phyloP scores from a whole-genome alignment of 1,284 basidiomycete species.

The Mrakiaceae sp. region DNA sequence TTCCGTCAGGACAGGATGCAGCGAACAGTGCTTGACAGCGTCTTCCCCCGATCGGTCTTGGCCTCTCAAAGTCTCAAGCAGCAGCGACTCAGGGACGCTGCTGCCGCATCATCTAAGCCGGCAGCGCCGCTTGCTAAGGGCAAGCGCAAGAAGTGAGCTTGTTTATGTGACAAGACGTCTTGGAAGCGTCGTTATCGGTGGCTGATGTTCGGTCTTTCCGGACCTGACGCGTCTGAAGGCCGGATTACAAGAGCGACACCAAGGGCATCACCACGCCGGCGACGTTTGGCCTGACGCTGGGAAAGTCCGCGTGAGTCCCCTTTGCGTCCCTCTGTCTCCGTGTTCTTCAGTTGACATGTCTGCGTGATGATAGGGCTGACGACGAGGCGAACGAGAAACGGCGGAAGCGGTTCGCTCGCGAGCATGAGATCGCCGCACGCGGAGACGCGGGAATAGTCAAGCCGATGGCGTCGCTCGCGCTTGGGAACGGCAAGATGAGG shows the following conservation, averaged over 20 bases:
- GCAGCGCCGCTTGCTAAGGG: background rate
- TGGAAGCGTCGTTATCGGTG: too few species aligned
- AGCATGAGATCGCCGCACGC: constrained; percentile 16
- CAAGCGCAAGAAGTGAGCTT: constrained; percentile 15
- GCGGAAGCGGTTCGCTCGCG: constrained; percentile 21
- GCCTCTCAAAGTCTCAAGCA: constrained; percentile 4
- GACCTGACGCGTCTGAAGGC: too few species aligned
- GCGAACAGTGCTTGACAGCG: too few species aligned
- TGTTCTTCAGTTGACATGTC: background rate
- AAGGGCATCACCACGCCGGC: background rate
- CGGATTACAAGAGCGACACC: too few species aligned
- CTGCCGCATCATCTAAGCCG: too few species aligned
- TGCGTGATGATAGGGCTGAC: constrained; percentile 6
- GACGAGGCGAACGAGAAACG: constrained; percentile 20
- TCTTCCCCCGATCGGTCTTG: too few species aligned
- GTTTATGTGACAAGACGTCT: too few species aligned
- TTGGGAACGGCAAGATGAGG: constrained; percentile 6
- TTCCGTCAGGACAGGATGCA: background rate
- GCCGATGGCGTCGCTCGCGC: background rate
- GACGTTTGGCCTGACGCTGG: background rate
- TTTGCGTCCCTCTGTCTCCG: background rate
- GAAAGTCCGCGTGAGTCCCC: background rate
- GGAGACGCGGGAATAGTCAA: background rate
- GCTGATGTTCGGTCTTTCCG: too few species aligned
- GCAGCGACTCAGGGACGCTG: constrained; percentile 8